Conservation (phyloP, 179 eudicot genomes). For the Beta corolliflora region DNA sequence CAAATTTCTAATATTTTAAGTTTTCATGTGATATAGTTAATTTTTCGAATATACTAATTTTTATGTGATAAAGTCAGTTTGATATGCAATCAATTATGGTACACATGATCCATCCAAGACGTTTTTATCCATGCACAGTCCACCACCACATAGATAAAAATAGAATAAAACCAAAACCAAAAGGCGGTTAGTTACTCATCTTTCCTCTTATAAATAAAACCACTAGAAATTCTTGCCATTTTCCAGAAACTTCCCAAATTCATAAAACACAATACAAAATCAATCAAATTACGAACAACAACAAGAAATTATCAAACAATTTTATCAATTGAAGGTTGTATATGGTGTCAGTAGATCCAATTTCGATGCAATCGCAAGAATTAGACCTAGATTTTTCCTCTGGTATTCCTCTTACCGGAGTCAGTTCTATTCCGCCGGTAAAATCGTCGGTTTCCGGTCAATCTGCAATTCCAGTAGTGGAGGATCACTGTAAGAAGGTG, state of each 20-base stretch:
- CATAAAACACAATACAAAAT: no score
- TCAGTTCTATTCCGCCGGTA: conserved; percentile 29
- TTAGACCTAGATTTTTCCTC: conserved; percentile 41
- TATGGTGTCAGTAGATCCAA: conserved; percentile 51
- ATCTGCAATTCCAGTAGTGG: conserved; percentile 26
- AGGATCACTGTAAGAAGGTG: conserved; percentile 64
- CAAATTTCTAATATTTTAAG: no score
- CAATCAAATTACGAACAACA: no score
- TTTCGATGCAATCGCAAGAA: conserved; percentile 41
- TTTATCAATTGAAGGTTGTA: not conserved
- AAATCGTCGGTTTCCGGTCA: conserved; percentile 17
- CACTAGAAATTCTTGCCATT: conserved; percentile 3
- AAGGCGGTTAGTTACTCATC: conserved; percentile 20
- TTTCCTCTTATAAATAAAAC: conserved; percentile 3
- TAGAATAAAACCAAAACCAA: not conserved
- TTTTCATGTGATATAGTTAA: no score
- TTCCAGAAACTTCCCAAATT: conserved; percentile 3
- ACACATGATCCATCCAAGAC: no score
- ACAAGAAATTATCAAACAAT: not conserved
- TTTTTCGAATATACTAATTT: no score
- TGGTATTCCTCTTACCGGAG: conserved; percentile 55
- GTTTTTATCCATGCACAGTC: no score
- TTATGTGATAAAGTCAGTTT: no score
- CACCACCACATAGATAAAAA: not conserved
- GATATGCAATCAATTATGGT: no score